A percentile compares a stretch with the other conserved stretches of the same genome.
These are phyloP conservation scores for Fusarium sp. DNA, from an alignment of 2,329 filamentous ascomycete genomes.

Conservation along the genomic window DNA sequence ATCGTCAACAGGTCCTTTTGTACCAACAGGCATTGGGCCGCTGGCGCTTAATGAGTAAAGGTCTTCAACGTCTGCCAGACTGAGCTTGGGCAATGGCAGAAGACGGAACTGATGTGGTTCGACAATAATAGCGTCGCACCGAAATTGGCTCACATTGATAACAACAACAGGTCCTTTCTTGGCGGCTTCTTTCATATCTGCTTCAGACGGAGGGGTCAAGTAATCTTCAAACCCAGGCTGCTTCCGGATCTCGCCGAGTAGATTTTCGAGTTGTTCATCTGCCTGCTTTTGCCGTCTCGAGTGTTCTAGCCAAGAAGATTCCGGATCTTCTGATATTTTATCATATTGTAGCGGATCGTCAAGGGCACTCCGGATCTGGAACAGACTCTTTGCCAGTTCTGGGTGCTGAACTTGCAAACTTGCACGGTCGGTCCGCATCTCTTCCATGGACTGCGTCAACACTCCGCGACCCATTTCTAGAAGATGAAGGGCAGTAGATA, in stretches of 20 bases:
- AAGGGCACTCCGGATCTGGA: not conserved
- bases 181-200: not conserved
- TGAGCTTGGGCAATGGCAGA: not conserved
- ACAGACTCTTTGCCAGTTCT: not conserved
- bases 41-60: too few species aligned
- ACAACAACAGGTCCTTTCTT: not conserved
- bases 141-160: not conserved
- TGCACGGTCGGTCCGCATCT: not conserved
- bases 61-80: not conserved
- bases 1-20: not conserved
- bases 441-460: not conserved
- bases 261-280: not conserved
- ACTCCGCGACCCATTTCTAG: not conserved
- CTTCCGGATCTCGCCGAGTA: not conserved
- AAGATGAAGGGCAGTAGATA: fast-evolving
- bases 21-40: too few species aligned
- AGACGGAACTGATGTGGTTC: not conserved
- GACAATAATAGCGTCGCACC: not conserved
- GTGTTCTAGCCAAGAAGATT: not conserved
- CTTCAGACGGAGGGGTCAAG: not conserved
- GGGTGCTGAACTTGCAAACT: not conserved
- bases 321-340: not conserved
- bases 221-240: not conserved
- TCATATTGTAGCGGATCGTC: not conserved
- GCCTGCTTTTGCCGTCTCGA: not conserved